A percentile compares a stretch with the other conserved stretches of the same genome.
Conservation (phyloP, 305 asterid genomes). For the Fraxinus greggii region DNA sequence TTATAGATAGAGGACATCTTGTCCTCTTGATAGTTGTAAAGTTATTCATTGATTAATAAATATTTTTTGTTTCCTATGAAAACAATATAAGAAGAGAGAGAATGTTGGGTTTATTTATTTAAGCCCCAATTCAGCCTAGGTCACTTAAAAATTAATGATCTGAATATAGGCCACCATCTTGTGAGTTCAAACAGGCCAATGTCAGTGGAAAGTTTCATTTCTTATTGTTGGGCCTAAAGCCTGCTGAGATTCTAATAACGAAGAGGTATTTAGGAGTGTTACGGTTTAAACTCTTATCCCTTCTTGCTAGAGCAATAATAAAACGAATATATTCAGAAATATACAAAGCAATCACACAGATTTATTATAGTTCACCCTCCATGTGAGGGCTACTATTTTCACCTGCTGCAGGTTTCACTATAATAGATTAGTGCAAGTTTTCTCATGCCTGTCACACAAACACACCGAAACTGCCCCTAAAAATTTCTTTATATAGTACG, state of each 20-base stretch:
- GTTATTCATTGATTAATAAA: not conserved
- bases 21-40: not conserved
- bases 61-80: not conserved
- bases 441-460: not conserved
- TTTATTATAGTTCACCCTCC: not conserved
- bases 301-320: not conserved
- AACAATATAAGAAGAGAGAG: not conserved
- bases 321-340: not conserved
- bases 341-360: not conserved
- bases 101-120: not conserved
- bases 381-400: not conserved
- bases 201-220: not conserved
- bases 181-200: not conserved
- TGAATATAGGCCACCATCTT: not conserved
- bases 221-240: not conserved
- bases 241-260: not conserved
- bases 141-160: not conserved
- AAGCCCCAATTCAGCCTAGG: not conserved
- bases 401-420: not conserved
- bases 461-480: not conserved
- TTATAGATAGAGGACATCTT: not conserved
- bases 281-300: not conserved
- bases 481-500: not conserved
- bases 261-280: not conserved
- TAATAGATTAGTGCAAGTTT: not conserved